Evolutionary conservation across 768 basidiomycete species (phyloP).

Genomic region (Leccinum sublutescens): DNA sequence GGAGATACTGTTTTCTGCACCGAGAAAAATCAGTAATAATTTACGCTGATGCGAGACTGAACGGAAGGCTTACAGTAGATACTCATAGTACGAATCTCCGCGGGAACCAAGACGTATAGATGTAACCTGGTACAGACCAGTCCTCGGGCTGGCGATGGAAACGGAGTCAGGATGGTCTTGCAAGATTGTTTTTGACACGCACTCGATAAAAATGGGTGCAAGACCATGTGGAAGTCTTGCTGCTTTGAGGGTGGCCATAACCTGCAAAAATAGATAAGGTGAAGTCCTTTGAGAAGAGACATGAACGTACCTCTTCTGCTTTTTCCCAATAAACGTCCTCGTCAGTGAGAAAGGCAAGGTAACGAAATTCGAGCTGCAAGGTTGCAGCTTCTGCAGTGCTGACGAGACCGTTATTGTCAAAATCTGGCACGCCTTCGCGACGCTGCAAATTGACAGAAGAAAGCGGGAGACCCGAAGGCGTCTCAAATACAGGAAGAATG

Average conservation of each 20-base stretch:
- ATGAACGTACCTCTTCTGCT: conserved; percentile 58
- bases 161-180: conserved; percentile 10
- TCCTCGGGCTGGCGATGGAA: conserved; percentile 39
- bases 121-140: conserved; percentile 57
- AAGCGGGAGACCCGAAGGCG: conserved; percentile 77
- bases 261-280: conserved; percentile 32
- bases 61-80: conserved; percentile 58
- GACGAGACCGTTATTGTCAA: conserved; percentile 57
- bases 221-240: conserved; percentile 68
- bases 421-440: conserved; percentile 57
- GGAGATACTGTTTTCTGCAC: conserved; percentile 32
- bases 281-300: neutral
- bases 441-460: conserved; percentile 73
- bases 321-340: conserved; percentile 80
- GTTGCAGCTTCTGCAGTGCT: conserved; percentile 88
- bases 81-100: conserved; percentile 94
- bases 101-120: conserved; percentile 88
- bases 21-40: conserved; percentile 4
- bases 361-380: conserved; percentile 87
- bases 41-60: neutral
- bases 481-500: conserved; percentile 81
- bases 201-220: conserved; percentile 86
- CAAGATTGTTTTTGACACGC: conserved; percentile 20
- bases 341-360: conserved; percentile 76
- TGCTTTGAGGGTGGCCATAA: conserved; percentile 68